Evolutionary conservation across 441 rosid species (phyloP).

Genomic region (Cnidoscolus chayamansa): DNA sequence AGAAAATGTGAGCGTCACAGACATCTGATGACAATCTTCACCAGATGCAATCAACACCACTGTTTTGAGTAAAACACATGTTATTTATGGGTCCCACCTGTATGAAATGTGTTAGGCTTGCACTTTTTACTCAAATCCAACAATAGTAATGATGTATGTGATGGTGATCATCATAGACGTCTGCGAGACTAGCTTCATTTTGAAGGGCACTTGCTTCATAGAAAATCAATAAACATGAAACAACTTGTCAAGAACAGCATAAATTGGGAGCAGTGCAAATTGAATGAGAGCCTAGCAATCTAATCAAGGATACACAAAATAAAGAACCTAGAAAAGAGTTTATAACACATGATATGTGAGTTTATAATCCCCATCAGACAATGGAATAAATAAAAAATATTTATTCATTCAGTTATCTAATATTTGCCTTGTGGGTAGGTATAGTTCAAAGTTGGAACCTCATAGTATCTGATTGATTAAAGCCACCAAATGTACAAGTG

Average conservation of each 20-base stretch:
- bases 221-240: constrained; percentile 32
- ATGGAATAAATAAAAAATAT: not conserved
- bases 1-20: constrained; percentile 17
- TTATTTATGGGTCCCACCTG: constrained; percentile 29
- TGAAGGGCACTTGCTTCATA: constrained; percentile 30
- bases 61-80: constrained; percentile 25
- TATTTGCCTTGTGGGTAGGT: no score
- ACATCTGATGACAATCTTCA: constrained; percentile 31
- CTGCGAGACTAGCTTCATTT: constrained; percentile 25
- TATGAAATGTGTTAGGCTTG: constrained; percentile 25
- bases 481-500: not conserved
- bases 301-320: not conserved
- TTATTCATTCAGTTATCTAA: not conserved
- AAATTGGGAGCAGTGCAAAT: constrained; percentile 20
- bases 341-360: no score
- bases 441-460: no score
- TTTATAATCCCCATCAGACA: not conserved
- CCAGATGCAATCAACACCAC: constrained; percentile 28
- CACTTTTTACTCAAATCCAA: constrained; percentile 32
- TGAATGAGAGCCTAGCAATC: not conserved
- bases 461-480: not conserved
- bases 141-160: constrained; percentile 27
- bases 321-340: not conserved
- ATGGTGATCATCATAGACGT: constrained; percentile 27
- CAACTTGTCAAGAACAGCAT: constrained; percentile 24